phyloP scores from a whole-genome alignment of 139 green algal species.

The Coccomyxa sp. region DNA sequence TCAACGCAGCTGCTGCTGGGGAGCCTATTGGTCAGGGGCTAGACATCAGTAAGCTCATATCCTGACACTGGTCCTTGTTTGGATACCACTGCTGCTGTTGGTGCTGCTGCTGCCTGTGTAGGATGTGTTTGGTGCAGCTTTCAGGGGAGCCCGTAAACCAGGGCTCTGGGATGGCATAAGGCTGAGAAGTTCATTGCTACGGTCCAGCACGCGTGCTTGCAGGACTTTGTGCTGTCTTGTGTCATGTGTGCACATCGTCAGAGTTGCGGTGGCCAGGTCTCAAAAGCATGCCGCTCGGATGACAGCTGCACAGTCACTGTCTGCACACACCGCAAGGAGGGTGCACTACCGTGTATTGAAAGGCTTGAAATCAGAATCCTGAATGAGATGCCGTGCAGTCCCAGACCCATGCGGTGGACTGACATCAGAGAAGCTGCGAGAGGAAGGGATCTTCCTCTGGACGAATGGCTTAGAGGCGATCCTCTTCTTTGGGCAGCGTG shows the following conservation, averaged over 20 bases:
- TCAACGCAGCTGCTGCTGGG: neutral
- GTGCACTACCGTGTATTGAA: too few species aligned
- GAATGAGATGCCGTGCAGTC: neutral
- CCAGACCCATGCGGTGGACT: slow-evolving; percentile 4
- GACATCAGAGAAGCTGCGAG: slow-evolving; percentile 52
- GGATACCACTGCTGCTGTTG: neutral
- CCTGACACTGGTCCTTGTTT: neutral
- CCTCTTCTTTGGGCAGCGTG: slow-evolving; percentile 33
- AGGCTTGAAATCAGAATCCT: too few species aligned
- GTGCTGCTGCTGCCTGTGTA: neutral
- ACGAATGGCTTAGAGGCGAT: slow-evolving; percentile 71
- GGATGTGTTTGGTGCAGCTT: neutral
- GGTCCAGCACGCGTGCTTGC: too few species aligned
- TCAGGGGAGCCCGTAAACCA: too few species aligned
- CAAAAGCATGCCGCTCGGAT: too few species aligned
- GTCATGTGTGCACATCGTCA: too few species aligned
- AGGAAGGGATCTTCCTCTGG: slow-evolving; percentile 72
- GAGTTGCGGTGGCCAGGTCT: too few species aligned
- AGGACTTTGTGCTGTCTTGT: too few species aligned
- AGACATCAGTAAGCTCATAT: neutral
- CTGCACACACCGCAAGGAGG: too few species aligned
- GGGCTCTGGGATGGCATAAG: neutral
- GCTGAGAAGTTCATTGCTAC: too few species aligned
- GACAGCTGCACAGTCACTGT: too few species aligned
- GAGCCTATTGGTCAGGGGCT: neutral